Percentiles rank a stretch among this genome's conserved stretches.
Conservation (phyloP, 2,329 filamentous ascomycete species). For the Diaporthe amygdali region DNA sequence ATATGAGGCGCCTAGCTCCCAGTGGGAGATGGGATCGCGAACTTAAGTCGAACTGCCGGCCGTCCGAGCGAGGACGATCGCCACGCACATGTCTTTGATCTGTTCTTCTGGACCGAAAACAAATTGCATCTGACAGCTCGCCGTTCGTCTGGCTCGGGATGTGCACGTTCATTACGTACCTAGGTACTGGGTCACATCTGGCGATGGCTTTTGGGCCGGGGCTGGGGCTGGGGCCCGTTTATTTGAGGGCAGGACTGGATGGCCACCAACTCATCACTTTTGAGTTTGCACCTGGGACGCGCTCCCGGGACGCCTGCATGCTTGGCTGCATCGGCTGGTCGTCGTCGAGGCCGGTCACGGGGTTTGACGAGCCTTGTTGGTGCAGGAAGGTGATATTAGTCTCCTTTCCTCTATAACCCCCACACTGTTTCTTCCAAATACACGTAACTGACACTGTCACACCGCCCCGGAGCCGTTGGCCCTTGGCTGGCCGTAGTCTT, state of each 20-base stretch:
- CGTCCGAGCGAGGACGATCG: background rate
- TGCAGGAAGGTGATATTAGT: background rate
- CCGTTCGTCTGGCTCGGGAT: background rate
- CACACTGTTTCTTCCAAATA: slow-evolving; percentile 2
- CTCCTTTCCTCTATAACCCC: background rate
- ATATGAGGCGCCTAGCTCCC: background rate
- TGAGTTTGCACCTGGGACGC: background rate
- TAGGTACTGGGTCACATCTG: background rate
- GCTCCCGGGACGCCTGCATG: background rate
- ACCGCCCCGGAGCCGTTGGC: background rate
- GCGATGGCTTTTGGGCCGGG: too few species aligned
- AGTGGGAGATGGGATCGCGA: background rate
- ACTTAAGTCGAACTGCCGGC: background rate
- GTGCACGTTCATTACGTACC: background rate
- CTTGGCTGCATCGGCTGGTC: background rate
- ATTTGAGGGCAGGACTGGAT: too few species aligned
- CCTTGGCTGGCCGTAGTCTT: background rate
- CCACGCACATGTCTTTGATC: background rate
- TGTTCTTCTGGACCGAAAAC: background rate
- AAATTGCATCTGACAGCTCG: slow-evolving; percentile 5
- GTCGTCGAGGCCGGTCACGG: background rate
- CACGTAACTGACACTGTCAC: background rate
- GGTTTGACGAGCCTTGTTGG: background rate
- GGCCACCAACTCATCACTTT: background rate
- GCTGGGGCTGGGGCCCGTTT: too few species aligned